Evolutionary conservation across 768 basidiomycete species (phyloP).

Genomic region (Coprinopsis marcescibilis): DNA sequence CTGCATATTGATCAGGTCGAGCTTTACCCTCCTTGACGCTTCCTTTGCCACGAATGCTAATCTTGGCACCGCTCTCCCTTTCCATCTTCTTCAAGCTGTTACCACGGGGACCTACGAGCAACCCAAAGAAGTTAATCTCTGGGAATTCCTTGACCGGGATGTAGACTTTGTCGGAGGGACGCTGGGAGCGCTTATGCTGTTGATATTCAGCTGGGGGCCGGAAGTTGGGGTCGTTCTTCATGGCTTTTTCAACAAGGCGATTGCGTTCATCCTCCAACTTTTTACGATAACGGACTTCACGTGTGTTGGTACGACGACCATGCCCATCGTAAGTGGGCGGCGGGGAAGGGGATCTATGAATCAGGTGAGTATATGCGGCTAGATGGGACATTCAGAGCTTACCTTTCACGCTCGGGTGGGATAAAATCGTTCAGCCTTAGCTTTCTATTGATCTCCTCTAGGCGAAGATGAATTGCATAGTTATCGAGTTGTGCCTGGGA

Average conservation of each 20-base stretch:
- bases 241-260: conserved; percentile 88
- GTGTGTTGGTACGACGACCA: conserved; percentile 96
- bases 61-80: conserved; percentile 94
- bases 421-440: conserved; percentile 90
- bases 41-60: conserved; percentile 96
- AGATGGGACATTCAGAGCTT: conserved; percentile 13
- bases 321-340: conserved; percentile 97
- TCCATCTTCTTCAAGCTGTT: conserved; percentile 99
- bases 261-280: conserved; percentile 92
- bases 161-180: conserved; percentile 97
- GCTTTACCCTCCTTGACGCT: conserved; percentile 99
- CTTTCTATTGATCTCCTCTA: conserved; percentile 98
- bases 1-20: conserved; percentile 87
- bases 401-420: conserved; percentile 93
- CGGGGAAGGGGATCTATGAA: conserved; percentile 81
- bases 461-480: conserved; percentile 91
- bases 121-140: conserved; percentile 99
- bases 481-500: conserved; percentile 95
- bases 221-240: conserved; percentile 98
- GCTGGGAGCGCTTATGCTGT: conserved; percentile 87
- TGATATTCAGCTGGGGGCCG: conserved; percentile 96
- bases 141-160: conserved; percentile 99
- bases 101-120: conserved; percentile 96
- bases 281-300: conserved; percentile 97
- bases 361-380: background rate